Evolutionary conservation across 192 early-diverging fungal genomes (phyloP), one percentile per base, ranked within the genome.

Genomic region (Rhizoclosmatium globosum): DNA sequence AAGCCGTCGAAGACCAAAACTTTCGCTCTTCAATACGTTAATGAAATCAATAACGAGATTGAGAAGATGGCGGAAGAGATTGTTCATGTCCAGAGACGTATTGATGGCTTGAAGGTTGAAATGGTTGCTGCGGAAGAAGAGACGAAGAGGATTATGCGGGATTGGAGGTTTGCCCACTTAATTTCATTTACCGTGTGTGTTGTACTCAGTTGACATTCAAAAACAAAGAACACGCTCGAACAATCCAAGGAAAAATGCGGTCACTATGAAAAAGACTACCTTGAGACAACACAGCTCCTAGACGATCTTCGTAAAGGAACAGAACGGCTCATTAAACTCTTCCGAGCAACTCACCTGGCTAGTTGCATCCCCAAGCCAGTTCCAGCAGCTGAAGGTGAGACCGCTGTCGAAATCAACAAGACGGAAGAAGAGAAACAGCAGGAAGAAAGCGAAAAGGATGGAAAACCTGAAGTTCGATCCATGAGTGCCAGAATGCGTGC

Each of bases 1-100:
- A 85, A 61, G 85, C 85, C 9, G 81, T 91, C 3, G 90, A 91
- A 76, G 90, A 91, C 73, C 82, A 89, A 64, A 90, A 88, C 83
- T 91, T 91, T 87, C 86, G 19, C 85, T 91, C 72, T 91, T 91
- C 81, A 91, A 91, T 80, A 91, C 80, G 90, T 91, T 73, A 91
- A 90, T 75, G 89, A 90, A 76, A 78, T 90, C 64, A 89, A 90
- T 77, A 89, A 91, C 73, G 88, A 90, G 68, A 86, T 88, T 64
- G 90, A 91, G 80, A 78, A 84, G 71, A 58, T 82, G 57, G 87
- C 82, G 44, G 88, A 90, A 78, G 90, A 91, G 64, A 89, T 91
- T 79, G 80, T 85, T 2, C 82, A 82, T 67, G 70, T 88, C n/a
- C 87, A 90, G 76, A 13, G 74, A 39, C 69, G 77, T 46, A 85